These are phyloP conservation scores for Rubia yunnanensis DNA, from an alignment of 257 asterid genomes.

Conservation along the genomic window DNA sequence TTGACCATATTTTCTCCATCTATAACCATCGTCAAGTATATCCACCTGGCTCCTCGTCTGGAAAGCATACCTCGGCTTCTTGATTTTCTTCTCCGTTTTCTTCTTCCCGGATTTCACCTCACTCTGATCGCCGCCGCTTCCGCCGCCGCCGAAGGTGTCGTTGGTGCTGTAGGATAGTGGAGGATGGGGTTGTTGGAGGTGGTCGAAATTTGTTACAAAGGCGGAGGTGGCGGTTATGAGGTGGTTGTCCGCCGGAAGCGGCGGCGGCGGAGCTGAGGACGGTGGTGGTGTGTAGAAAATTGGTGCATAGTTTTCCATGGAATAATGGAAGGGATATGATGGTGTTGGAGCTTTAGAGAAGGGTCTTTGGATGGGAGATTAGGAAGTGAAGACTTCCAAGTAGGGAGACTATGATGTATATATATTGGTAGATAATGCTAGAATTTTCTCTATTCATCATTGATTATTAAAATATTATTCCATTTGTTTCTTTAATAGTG, in stretches of 20 bases:
- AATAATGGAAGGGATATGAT: neutral
- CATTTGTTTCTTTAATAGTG: too few relatives aligned
- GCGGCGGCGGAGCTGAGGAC: constrained; percentile 6
- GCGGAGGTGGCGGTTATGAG: neutral
- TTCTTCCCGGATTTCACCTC: constrained; percentile 24
- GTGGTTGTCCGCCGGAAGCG: constrained; percentile 9
- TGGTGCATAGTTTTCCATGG: constrained; percentile 33
- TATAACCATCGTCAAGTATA: constrained; percentile 38
- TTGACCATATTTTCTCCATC: constrained; percentile 43
- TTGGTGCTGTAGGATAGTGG: neutral
- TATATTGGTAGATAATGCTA: neutral
- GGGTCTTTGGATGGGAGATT: neutral
- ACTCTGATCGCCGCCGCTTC: constrained; percentile 1
- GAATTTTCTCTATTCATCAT: neutral
- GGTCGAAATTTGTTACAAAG: neutral
- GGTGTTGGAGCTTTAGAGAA: neutral
- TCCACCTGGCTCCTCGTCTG: constrained; percentile 38
- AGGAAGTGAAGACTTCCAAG: constrained; percentile 10
- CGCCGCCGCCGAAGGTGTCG: constrained; percentile 10
- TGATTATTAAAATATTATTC: too few relatives aligned
- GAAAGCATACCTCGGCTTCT: constrained; percentile 30
- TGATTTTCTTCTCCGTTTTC: constrained; percentile 18
- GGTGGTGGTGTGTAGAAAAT: constrained; percentile 28
- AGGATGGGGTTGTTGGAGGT: neutral
- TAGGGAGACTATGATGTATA: constrained; percentile 2